Evolutionary conservation across 1,284 basidiomycete species (phyloP).

Genomic region (Malassezia psittaci): DNA sequence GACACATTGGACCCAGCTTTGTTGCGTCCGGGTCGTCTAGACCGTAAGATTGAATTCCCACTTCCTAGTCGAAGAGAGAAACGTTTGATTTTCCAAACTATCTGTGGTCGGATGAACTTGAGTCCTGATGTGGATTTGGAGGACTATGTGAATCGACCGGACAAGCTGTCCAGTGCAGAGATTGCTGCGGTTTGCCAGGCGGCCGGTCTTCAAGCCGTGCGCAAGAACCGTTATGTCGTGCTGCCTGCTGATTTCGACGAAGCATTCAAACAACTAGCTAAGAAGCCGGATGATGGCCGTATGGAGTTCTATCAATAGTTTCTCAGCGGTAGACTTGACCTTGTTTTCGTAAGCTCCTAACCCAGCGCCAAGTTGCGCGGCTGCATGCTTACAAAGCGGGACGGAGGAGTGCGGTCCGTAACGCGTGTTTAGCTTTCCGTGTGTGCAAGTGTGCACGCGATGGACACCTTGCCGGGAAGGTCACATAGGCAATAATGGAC

Average conservation of each 20-base stretch:
- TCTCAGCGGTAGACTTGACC: not conserved
- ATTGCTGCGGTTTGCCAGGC: constrained; percentile 93
- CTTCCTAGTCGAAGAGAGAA: constrained; percentile 86
- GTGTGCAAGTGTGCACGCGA: constrained; percentile 12
- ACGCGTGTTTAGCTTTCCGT: not conserved
- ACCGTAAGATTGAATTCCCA: constrained; percentile 98
- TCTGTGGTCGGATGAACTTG: constrained; percentile 94
- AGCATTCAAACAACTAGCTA: constrained; percentile 46
- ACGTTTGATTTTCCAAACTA: constrained; percentile 95
- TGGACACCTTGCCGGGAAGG: not conserved
- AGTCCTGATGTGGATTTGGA: constrained; percentile 96
- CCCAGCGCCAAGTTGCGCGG: not conserved
- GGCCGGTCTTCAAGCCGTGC: constrained; percentile 92
- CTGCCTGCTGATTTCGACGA: constrained; percentile 87
- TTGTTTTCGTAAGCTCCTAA: no score
- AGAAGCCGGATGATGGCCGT: constrained; percentile 42
- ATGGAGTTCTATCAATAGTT: constrained; percentile 44
- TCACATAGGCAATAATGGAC: constrained; percentile 24
- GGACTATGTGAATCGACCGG: constrained; percentile 94
- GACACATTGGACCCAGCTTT: constrained; percentile 66
- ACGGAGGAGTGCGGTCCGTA: not conserved
- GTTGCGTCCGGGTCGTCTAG: constrained; percentile 89
- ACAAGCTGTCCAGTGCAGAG: constrained; percentile 87
- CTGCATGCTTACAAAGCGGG: constrained; percentile 14
- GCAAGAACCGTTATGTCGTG: constrained; percentile 94